Evolutionary conservation across 352 stramenopile species (phyloP).

Genomic region (Pythium aphanidermatum): DNA sequence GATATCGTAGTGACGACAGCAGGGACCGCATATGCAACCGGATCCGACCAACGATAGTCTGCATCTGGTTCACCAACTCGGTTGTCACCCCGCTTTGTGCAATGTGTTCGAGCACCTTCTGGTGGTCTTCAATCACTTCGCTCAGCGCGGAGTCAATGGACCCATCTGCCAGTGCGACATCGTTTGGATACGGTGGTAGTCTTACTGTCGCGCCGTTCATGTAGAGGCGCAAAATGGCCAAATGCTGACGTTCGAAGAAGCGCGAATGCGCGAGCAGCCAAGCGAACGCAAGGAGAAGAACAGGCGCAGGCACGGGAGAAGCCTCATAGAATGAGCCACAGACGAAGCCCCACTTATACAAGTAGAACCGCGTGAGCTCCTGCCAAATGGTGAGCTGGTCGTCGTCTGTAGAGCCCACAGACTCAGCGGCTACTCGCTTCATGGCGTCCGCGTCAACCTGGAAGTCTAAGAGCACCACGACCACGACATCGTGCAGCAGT

Average conservation of each 20-base stretch:
- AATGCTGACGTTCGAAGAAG: constrained; percentile 45
- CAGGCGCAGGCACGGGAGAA: constrained; percentile 17
- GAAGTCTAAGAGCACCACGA: constrained; percentile 57
- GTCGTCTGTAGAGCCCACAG: constrained; percentile 16
- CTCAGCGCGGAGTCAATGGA: constrained; percentile 8
- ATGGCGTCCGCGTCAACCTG: constrained; percentile 39
- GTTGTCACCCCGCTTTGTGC: background rate
- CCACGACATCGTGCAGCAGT: constrained; percentile 57
- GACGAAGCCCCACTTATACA: constrained; percentile 68
- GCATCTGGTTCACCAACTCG: constrained; percentile 18
- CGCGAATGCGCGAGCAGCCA: constrained; percentile 44
- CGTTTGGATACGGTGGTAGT: constrained; percentile 34
- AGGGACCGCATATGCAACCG: constrained; percentile 33
- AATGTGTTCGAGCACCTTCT: background rate
- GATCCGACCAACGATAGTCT: constrained; percentile 31
- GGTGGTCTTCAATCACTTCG: background rate
- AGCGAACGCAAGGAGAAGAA: constrained; percentile 43
- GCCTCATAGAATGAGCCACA: constrained; percentile 33
- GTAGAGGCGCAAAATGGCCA: constrained; percentile 33
- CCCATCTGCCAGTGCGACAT: constrained; percentile 20
- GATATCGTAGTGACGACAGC: constrained; percentile 24
- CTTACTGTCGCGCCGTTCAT: background rate
- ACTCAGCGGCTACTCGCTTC: too few relatives aligned
- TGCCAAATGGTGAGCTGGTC: constrained; percentile 15
- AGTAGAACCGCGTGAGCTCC: constrained; percentile 49